Evolutionary conservation across 1,284 basidiomycete genomes (phyloP).

Genomic region (Ceratobasidium sp.): DNA sequence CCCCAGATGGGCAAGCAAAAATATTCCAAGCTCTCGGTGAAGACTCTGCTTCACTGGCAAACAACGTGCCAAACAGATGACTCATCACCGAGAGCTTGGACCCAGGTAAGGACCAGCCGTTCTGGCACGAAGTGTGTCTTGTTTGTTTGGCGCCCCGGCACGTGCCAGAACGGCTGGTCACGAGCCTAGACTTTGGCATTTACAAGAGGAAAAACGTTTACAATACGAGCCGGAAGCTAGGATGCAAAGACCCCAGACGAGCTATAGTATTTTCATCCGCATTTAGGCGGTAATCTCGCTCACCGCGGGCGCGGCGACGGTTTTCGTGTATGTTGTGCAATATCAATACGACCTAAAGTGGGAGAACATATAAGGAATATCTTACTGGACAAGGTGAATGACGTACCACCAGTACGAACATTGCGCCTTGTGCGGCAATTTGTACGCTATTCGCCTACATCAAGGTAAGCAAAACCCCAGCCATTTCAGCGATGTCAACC

Average conservation of each 20-base stretch:
- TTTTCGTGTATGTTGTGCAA: slow-evolving; percentile 49
- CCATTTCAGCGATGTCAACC: background rate
- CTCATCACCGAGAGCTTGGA: too few relatives aligned
- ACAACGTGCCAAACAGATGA: too few relatives aligned
- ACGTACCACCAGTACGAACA: slow-evolving; percentile 48
- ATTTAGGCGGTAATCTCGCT: slow-evolving; percentile 49
- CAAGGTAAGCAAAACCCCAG: too few relatives aligned
- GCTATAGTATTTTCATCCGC: slow-evolving; percentile 47
- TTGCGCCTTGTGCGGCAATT: slow-evolving; percentile 43
- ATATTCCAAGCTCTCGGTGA: too few relatives aligned
- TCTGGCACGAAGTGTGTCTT: too few relatives aligned
- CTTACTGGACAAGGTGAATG: background rate
- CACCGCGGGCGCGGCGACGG: slow-evolving; percentile 46
- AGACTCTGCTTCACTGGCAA: too few relatives aligned
- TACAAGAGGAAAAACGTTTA: background rate
- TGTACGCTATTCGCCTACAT: slow-evolving; percentile 48
- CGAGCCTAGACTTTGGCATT: too few relatives aligned
- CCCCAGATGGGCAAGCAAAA: too few relatives aligned
- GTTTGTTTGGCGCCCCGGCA: too few relatives aligned
- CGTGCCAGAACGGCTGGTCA: too few relatives aligned
- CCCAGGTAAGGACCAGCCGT: too few relatives aligned
- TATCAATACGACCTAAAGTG: slow-evolving; percentile 45
- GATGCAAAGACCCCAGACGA: slow-evolving; percentile 48
- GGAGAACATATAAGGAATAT: background rate
- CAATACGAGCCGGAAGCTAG: slow-evolving; percentile 48